Evolutionary conservation across 768 basidiomycete genomes (phyloP), one percentile per base, ranked within the genome.

Genomic region (Tulasnella sp.): DNA sequence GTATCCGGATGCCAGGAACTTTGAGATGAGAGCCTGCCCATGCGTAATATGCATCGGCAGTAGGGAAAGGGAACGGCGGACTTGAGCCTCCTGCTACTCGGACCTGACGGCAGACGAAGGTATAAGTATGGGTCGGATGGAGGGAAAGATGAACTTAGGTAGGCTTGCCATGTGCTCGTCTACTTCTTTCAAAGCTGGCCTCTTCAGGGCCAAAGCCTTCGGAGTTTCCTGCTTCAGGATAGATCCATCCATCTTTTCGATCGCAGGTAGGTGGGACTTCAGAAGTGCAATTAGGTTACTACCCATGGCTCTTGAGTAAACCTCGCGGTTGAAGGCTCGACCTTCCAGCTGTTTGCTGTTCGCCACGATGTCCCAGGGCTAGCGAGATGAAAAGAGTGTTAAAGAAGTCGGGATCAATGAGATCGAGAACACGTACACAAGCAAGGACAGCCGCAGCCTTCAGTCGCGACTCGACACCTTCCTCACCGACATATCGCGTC

Each of bases 401-500:
- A 75, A 25, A 12, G 15, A 6, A 25, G n/a, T 29, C 11, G 6
- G 19, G 17, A 5, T 9, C 22, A 15, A 5, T 8, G 40, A 12
- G 67, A 34, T 17, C 17, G 19, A 2, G 15, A 19, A 3, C 25
- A 86, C 91, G 82, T 84, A 95, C 91, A 83, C 93, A 93, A 81
- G 85, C 93, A n/a, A 95, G 84, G n/a, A 87, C 88, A 83, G 90
- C 91, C 40, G 88, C 92, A 5, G 90, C 89, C 72, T 83, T 83
- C 37, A 95, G 82, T 77, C 91, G 87, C 79, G 89, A 88, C n/a
- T 84, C 80, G 45, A 85, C 85, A n/a, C 92, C 90, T 81, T 97
- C 92, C 83, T 97, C 91, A 5, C 92, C 94, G 71, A 96, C 84
- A 82, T 97, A 97, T 78, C 93, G 87, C 39, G 94, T 92, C 80